Conservation (phyloP, 1,139 yeast species). For the Lodderomyces jiufengensis region DNA sequence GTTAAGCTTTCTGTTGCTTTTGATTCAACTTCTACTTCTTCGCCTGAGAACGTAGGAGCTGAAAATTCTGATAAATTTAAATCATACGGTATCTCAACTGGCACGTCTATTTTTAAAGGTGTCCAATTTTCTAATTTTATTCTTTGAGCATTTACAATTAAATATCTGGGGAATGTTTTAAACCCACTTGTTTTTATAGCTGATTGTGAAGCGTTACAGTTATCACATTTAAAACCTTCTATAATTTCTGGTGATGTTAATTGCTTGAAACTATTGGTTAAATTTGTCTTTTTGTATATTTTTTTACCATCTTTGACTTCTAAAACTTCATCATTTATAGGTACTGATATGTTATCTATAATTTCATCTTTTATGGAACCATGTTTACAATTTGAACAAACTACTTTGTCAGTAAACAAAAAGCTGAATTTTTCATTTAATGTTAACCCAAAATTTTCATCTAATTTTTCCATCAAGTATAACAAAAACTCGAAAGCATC, state of each 20-base stretch:
- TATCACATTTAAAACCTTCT: conserved; percentile 64
- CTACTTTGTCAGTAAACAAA: conserved; percentile 58
- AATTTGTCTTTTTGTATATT: conserved; percentile 45
- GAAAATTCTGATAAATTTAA: conserved; percentile 30
- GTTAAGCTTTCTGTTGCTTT: conserved; percentile 15
- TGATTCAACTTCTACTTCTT: conserved; percentile 22
- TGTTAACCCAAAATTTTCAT: conserved; percentile 44
- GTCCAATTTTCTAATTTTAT: conserved; percentile 87
- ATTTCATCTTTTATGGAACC: conserved; percentile 57
- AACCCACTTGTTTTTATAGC: conserved; percentile 50
- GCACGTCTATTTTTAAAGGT: conserved; percentile 78
- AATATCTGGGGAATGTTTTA: conserved; percentile 63
- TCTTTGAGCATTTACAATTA: conserved; percentile 73
- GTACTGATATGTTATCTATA: conserved; percentile 68
- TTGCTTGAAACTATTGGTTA: conserved; percentile 49
- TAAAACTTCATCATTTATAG: conserved; percentile 44
- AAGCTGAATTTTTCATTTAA: conserved; percentile 59
- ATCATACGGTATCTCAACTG: conserved; percentile 56
- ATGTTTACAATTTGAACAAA: conserved; percentile 58
- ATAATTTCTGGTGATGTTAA: conserved; percentile 52
- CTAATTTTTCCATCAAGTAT: conserved; percentile 63
- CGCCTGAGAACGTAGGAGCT: conserved; percentile 30
- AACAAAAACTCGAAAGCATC: conserved; percentile 90
- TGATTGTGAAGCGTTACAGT: conserved; percentile 47
- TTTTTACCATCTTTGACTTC: conserved; percentile 40